Evolutionary conservation across 352 stramenopile genomes (phyloP).

Genomic region (Albugo candida): DNA sequence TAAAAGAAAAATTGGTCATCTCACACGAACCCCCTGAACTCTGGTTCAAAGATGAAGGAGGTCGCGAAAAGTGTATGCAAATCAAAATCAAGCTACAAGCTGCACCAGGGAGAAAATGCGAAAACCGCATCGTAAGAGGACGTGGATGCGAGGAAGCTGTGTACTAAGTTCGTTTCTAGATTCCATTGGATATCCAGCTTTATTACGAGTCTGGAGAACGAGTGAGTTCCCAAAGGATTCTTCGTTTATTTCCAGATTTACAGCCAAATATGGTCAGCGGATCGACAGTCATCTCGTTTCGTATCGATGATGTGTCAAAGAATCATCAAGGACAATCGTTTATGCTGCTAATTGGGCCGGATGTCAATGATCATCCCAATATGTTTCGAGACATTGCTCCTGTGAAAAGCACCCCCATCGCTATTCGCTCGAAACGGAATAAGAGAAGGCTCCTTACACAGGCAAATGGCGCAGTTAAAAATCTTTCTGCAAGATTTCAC

Average conservation of each 20-base stretch:
- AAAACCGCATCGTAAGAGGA: slow-evolving; percentile 41
- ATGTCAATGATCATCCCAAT: slow-evolving; percentile 57
- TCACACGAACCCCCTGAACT: slow-evolving; percentile 71
- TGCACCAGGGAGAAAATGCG: slow-evolving; percentile 33
- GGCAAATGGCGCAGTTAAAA: slow-evolving; percentile 2
- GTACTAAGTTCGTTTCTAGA: slow-evolving; percentile 3
- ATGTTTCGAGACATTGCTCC: slow-evolving; percentile 84
- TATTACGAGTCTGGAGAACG: slow-evolving; percentile 71
- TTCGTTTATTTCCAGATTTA: slow-evolving; percentile 74
- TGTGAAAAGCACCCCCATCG: slow-evolving; percentile 72
- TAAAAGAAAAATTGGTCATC: slow-evolving; percentile 63
- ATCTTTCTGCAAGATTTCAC: too few species aligned
- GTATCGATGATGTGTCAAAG: slow-evolving; percentile 94
- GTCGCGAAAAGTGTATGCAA: slow-evolving; percentile 88
- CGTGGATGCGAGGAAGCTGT: not conserved
- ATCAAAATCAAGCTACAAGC: slow-evolving; percentile 66
- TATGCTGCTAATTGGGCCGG: slow-evolving; percentile 73
- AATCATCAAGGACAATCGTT: slow-evolving; percentile 95
- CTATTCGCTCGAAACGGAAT: slow-evolving; percentile 90
- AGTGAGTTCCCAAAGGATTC: slow-evolving; percentile 82
- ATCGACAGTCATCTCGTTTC: slow-evolving; percentile 76
- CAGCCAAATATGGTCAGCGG: slow-evolving; percentile 75
- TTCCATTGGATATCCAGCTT: slow-evolving; percentile 40
- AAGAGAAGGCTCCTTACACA: slow-evolving; percentile 61
- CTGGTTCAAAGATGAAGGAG: slow-evolving; percentile 95